These are phyloP conservation scores for Acanthamoeba castellanii DNA, from an alignment of 208 protist genomes.

Conservation along the genomic window DNA sequence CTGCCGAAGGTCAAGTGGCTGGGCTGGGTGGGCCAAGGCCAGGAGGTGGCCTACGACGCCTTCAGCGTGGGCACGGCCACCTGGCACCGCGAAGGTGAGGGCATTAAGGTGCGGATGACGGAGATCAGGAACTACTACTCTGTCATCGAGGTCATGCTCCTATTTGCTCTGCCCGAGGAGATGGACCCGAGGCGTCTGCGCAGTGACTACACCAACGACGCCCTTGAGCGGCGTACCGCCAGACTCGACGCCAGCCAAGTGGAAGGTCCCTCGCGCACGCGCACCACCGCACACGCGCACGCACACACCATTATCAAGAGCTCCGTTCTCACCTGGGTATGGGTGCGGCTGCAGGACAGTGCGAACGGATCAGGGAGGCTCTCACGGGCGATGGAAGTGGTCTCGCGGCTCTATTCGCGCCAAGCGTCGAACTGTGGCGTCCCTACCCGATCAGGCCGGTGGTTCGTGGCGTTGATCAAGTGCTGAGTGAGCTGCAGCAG, in stretches of 20 bases:
- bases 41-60: not conserved
- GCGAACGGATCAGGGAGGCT: not conserved
- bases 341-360: not conserved
- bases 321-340: too few species aligned
- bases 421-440: not conserved
- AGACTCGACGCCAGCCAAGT: not conserved
- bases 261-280: too few species aligned
- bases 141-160: not conserved
- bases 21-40: not conserved
- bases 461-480: not conserved
- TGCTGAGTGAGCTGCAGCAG: not conserved
- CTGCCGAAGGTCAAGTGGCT: not conserved
- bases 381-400: not conserved
- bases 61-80: not conserved
- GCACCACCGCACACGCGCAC: too few species aligned
- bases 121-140: constrained; percentile 54
- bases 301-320: too few species aligned
- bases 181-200: not conserved
- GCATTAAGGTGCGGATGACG: not conserved
- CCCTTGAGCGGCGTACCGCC: not conserved
- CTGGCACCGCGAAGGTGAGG: not conserved
- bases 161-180: not conserved
- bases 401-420: not conserved
- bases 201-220: not conserved
- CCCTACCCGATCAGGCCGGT: not conserved